phyloP scores from a whole-genome alignment of 2,329 filamentous ascomycete species.

The Fusarium buxicola region DNA sequence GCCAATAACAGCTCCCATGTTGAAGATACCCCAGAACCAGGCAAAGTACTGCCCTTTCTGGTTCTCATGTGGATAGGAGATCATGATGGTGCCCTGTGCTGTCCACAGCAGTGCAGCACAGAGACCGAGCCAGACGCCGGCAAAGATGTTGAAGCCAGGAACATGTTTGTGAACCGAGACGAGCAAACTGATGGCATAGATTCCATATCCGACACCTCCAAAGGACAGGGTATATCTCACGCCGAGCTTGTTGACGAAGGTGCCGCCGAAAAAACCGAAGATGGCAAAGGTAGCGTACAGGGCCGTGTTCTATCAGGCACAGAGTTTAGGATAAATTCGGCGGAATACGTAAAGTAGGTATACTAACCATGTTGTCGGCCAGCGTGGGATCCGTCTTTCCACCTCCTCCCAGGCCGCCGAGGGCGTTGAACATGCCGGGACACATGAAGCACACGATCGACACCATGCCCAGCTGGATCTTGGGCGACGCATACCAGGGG shows the following conservation, averaged over 20 bases:
- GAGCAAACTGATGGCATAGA: constrained; percentile 76
- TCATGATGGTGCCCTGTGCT: constrained; percentile 87
- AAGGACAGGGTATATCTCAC: constrained; percentile 74
- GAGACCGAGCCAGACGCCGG: constrained; percentile 79
- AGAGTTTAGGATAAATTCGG: not conserved
- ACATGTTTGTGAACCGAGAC: constrained; percentile 73
- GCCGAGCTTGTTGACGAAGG: constrained; percentile 80
- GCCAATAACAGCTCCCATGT: constrained; percentile 89
- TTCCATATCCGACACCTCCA: constrained; percentile 79
- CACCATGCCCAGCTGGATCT: constrained; percentile 77
- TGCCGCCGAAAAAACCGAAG: constrained; percentile 77
- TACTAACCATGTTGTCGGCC: constrained; percentile 52
- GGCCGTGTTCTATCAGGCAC: constrained; percentile 59
- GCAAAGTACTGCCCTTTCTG: constrained; percentile 90
- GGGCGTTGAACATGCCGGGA: constrained; percentile 78
- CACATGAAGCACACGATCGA: constrained; percentile 68
- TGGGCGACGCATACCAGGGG: constrained; percentile 77
- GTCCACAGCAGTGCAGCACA: constrained; percentile 86
- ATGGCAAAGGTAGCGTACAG: constrained; percentile 77
- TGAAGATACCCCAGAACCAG: constrained; percentile 96
- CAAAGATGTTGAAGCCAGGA: constrained; percentile 65
- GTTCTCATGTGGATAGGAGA: constrained; percentile 84
- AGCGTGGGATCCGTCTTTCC: constrained; percentile 60
- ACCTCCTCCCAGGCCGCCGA: constrained; percentile 72
- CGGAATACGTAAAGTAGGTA: not conserved